phyloP scores from a whole-genome alignment of 352 stramenopile genomes.

The Phytophthora niederhauseri region DNA sequence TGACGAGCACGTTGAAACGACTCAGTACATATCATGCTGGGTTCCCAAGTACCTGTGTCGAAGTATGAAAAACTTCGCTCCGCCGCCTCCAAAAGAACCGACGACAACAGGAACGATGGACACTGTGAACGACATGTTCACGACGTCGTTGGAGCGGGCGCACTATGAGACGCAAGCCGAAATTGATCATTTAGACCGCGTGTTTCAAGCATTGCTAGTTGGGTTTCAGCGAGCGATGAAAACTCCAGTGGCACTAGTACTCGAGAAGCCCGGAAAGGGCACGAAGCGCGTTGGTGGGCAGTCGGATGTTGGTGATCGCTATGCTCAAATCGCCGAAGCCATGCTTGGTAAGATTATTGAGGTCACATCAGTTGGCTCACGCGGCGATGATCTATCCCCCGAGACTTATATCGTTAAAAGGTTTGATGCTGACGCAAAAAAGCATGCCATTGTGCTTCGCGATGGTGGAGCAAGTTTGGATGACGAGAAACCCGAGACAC shows the following conservation, averaged over 20 bases:
- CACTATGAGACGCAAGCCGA: constrained; percentile 32
- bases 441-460: constrained; percentile 20
- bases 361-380: constrained; percentile 26
- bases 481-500: constrained; percentile 5
- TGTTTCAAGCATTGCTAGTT: constrained; percentile 45
- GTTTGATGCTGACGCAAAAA: constrained; percentile 28
- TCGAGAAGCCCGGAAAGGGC: constrained; percentile 13
- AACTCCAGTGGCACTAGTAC: background rate
- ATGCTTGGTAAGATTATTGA: constrained; percentile 41
- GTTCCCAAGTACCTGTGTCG: constrained; percentile 78
- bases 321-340: constrained; percentile 30
- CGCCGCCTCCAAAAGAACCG: constrained; percentile 4
- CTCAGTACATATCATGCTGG: constrained; percentile 73
- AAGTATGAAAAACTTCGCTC: constrained; percentile 45
- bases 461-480: background rate
- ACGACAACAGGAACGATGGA: constrained; percentile 14
- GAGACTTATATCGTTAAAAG: constrained; percentile 28
- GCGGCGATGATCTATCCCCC: constrained; percentile 4
- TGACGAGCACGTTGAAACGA: constrained; percentile 27
- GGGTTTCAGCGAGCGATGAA: constrained; percentile 22
- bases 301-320: constrained; percentile 18
- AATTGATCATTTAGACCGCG: constrained; percentile 26
- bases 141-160: constrained; percentile 33
- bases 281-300: constrained; percentile 14
- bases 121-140: constrained; percentile 14